Evolutionary conservation across 805 yeast genomes (phyloP).

Genomic region (Yamadazyma sp.): DNA sequence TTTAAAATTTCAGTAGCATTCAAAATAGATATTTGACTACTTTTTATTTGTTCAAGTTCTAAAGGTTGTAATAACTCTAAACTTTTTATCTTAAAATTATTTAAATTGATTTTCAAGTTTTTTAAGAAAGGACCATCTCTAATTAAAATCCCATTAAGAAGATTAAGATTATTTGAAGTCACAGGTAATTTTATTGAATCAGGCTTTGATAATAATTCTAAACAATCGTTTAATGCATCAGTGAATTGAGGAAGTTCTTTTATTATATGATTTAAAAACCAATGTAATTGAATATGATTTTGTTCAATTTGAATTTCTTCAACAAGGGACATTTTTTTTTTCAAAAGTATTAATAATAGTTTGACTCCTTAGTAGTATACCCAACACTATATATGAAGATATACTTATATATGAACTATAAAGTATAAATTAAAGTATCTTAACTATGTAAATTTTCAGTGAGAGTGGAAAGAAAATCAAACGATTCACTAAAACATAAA

Average conservation of each 20-base stretch:
- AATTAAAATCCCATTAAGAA: conserved; percentile 56
- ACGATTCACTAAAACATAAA: too few relatives aligned
- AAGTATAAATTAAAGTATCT: too few relatives aligned
- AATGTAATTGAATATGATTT: conserved; percentile 29
- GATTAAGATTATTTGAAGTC: conserved; percentile 50
- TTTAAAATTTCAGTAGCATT: conserved; percentile 27
- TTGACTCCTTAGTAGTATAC: too few relatives aligned
- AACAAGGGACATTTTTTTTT: background rate
- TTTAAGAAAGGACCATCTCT: conserved; percentile 53
- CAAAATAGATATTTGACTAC: conserved; percentile 24
- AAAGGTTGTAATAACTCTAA: conserved; percentile 3
- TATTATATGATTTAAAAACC: conserved; percentile 25
- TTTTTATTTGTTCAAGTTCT: conserved; percentile 6
- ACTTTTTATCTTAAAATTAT: conserved; percentile 29
- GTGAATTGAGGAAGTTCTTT: conserved; percentile 28
- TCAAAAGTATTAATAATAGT: background rate
- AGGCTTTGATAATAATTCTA: conserved; percentile 24
- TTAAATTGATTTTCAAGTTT: conserved; percentile 46
- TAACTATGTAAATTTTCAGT: too few relatives aligned
- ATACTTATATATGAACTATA: too few relatives aligned
- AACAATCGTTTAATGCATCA: conserved; percentile 38
- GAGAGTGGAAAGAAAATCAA: too few relatives aligned
- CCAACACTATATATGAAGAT: too few relatives aligned
- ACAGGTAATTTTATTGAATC: conserved; percentile 52
- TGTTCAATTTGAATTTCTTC: conserved; percentile 11